Conservation (phyloP, 225 moss, liverwort and hornwort species). For the Pseudisothecium myosuroides region DNA sequence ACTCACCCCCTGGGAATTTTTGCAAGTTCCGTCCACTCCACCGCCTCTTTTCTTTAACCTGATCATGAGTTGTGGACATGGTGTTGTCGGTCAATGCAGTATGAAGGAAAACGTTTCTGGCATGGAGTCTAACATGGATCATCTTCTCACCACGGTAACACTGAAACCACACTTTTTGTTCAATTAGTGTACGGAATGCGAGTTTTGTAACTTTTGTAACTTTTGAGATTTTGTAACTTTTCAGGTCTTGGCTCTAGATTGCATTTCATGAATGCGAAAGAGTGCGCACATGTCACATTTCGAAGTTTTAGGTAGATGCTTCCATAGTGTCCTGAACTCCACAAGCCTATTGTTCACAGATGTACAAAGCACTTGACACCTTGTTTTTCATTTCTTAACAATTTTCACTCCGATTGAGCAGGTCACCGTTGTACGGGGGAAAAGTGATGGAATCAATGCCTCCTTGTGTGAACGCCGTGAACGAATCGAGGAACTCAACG, state of each 20-base stretch:
- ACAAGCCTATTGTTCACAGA: background rate
- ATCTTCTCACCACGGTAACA: conserved; percentile 87
- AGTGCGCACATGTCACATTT: background rate
- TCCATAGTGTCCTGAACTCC: background rate
- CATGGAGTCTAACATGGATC: conserved; percentile 98
- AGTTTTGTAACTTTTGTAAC: background rate
- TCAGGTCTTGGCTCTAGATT: background rate
- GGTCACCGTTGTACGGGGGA: conserved; percentile 84
- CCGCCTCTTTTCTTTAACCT: background rate
- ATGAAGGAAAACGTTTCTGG: conserved; percentile 99
- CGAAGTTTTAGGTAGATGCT: background rate
- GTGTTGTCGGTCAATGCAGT: conserved; percentile 27
- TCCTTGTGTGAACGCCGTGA: conserved; percentile 92
- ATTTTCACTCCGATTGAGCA: conserved; percentile 2
- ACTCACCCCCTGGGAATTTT: background rate
- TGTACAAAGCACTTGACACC: background rate
- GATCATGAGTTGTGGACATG: background rate
- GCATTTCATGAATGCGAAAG: background rate
- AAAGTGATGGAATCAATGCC: conserved; percentile 94
- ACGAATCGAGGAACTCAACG: conserved; percentile 95
- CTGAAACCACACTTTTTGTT: background rate
- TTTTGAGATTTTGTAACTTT: background rate
- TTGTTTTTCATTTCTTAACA: background rate
- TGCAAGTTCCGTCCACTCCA: background rate
- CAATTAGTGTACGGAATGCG: background rate